phyloP scores from a whole-genome alignment of 2,329 filamentous ascomycete genomes.

The Aspergillus phoenicis region DNA sequence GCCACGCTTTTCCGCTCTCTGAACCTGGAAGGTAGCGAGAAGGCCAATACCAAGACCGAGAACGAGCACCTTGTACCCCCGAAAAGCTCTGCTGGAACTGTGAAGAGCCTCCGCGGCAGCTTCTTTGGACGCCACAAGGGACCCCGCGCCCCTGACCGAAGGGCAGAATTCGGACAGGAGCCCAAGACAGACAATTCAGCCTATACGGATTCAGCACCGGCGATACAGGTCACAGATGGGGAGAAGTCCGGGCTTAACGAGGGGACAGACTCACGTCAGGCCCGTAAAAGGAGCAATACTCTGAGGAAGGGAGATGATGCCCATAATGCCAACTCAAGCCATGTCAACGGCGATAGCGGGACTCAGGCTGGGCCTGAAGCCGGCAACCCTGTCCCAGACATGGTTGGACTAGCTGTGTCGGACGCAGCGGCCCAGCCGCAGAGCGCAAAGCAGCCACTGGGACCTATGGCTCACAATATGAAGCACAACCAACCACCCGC shows the following conservation, averaged over 20 bases:
- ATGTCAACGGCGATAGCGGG: slow-evolving; percentile 26
- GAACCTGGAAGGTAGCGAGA: slow-evolving; percentile 39
- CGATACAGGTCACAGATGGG: slow-evolving; percentile 76
- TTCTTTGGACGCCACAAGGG: slow-evolving; percentile 70
- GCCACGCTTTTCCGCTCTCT: slow-evolving; percentile 74
- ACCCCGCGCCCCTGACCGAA: slow-evolving; percentile 47
- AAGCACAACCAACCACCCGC: slow-evolving; percentile 36
- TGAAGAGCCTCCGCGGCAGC: slow-evolving; percentile 70
- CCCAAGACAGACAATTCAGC: slow-evolving; percentile 18
- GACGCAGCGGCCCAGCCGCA: slow-evolving; percentile 24
- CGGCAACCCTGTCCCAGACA: slow-evolving; percentile 16
- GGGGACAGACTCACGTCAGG: slow-evolving; percentile 38
- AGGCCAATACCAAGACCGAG: slow-evolving; percentile 25
- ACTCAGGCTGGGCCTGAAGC: slow-evolving; percentile 6
- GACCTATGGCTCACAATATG: slow-evolving; percentile 41
- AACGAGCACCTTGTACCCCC: slow-evolving; percentile 57
- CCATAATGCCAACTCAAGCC: slow-evolving; percentile 25
- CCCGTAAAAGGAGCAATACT: slow-evolving; percentile 39
- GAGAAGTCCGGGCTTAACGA: slow-evolving; percentile 37
- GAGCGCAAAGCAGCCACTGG: slow-evolving; percentile 37
- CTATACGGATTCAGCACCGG: slow-evolving; percentile 59
- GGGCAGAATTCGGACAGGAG: slow-evolving; percentile 45
- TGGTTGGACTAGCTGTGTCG: slow-evolving; percentile 36
- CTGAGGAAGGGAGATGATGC: slow-evolving; percentile 29
- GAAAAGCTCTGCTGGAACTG: slow-evolving; percentile 70